Base-by-base conservation (phyloP, 495 filamentous ascomycete species). In the Cudoniella acicularis region DNA sequence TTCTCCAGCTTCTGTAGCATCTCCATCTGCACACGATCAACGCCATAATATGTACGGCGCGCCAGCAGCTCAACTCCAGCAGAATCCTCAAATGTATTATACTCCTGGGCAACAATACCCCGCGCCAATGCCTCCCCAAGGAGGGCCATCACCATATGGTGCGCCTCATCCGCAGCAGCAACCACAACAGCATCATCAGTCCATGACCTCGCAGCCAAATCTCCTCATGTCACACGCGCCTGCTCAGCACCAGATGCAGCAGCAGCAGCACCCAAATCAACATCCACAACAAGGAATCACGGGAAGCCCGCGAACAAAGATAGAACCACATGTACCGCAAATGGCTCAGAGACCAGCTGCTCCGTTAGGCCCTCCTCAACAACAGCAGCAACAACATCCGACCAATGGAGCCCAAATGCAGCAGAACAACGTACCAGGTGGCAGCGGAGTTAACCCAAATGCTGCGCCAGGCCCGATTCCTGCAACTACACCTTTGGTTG, bases 401-500 rank as follows among this genome's bases (percentile, higher is more conserved):
- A 1, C 77, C 47, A 80, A 76, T 40, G 84, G 77, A 13, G 74
- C 81, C 10, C 77, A 81, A 30, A 76, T 87, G 20, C 74, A 86
- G 67, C 68, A 79, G 17, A 79, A 78, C 52, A 78, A 73, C 49
- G 66, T 77, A 30, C 66, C 72, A 42, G 43, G 26, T 26, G 54
- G 50, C 0, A 68, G 72, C 21, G 77, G 81, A 2, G 88, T 91
- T 47, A 96, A 94, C 57, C 84, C 88, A 11, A 96, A 89, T 66
- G 92, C 94, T 16, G 94, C 94, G 21, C 94, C 94, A n/a, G 94
- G 94, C 10, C 94, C 94, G 0, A 98, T 98, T 69, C 94, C 94
- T n/a, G 94, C 94, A 0, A 98, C 94, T 11, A 98, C 94, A 0
- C 94, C 94, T 0, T 76, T 96, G 3, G 93, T 98, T 6, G 94